Evolutionary conservation across 1,284 basidiomycete species (phyloP), one percentile per base, ranked within the genome.

Genomic region (Irpex lacteus): DNA sequence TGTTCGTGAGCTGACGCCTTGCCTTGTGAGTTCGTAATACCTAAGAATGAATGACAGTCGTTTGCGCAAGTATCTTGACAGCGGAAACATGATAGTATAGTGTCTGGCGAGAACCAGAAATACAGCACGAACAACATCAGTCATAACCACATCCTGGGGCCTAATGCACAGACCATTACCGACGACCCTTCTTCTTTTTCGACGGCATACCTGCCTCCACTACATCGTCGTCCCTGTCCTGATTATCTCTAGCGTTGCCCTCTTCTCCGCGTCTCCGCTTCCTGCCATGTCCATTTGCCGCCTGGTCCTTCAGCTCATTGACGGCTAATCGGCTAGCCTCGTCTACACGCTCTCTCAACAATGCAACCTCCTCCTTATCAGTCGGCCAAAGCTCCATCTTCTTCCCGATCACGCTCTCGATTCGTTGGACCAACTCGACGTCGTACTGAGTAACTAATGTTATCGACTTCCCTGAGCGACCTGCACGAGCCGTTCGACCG

Each of bases 381-480:
- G 91, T 91, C 3, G 94, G 89, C 84, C 95, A 99, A 36, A 94
- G 81, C 40, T 90, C 90, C 88, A 99, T 92, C 77, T 96, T 95
- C 78, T 98, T 96, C 37, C 88, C 96, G 37, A 94, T 91, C 4
- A 97, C 95, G 21, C 86, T 83, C 75, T 98, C 96, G 72, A 99
- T 98, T 7, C 98, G 89, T 75, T 98, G 95, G 9, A 99, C 80
- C 61, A 98, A 85, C 77, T 99, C 98, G 63, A 99, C 96, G 71
- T 99, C 97, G 76, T 99, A 99, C 78, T 99, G 98, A 1, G 97
- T 96, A 9, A 98, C 96, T 21, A 99, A 84, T 9, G 98, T 98
- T 70, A 99, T 93, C 0, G 94, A 91, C 78, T 98, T 98, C 52
- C 98, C 98, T 1, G 94, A 89, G 52, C 98, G 87, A 13, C 98